Base-by-base conservation (phyloP, 2,329 filamentous ascomycete species). In the Drechslerella coelobrocha region DNA sequence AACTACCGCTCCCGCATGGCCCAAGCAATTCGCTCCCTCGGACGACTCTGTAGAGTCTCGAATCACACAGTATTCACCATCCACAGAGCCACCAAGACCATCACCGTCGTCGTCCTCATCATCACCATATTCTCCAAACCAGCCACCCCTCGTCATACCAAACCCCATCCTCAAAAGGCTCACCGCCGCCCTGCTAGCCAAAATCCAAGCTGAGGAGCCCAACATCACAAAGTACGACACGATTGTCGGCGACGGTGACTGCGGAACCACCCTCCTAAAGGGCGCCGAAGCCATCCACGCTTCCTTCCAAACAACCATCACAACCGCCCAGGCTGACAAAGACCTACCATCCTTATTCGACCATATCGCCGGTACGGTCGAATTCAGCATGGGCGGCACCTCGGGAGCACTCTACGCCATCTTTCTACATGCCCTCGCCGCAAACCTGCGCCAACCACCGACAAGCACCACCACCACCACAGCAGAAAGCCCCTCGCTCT, bases 1-100 rank as follows among this genome's bases (percentile, higher is more conserved):
- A 0, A 85, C 84, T 39, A 88, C 91, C 78, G 88, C 85, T 0
- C 85, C 83, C 2, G 89, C 89, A 27, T 92, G 89, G 89, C 79
- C 86, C 12, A 83, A 65, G 24, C 41, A 54, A 23, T 52, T 61
- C 34, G 31, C 41, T 6, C 87, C 26, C 14, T 23, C 61, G 9
- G 43, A 50, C 19, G 34, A n/a, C 1, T 27, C 65, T 9, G 34
- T 27, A 1, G 26, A 51, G 24, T 48, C 51, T 2, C 57, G 57
- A 29, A 69, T 69, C 9, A 47, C 65, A 5, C 57, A 62, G 37
- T 55, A 57, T 14, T 53, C 51, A 1, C 57, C 51, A 8, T n/a
- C 57, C 65, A 6, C 10, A 43, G 17, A 56, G 53, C 12, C 34
- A 14, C 12, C 4, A 39, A 5, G 12, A 39, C 12, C 5, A 14